These are phyloP conservation scores for Vachellia pachyceras DNA, from an alignment of 306 rosid species.

Conservation along the genomic window DNA sequence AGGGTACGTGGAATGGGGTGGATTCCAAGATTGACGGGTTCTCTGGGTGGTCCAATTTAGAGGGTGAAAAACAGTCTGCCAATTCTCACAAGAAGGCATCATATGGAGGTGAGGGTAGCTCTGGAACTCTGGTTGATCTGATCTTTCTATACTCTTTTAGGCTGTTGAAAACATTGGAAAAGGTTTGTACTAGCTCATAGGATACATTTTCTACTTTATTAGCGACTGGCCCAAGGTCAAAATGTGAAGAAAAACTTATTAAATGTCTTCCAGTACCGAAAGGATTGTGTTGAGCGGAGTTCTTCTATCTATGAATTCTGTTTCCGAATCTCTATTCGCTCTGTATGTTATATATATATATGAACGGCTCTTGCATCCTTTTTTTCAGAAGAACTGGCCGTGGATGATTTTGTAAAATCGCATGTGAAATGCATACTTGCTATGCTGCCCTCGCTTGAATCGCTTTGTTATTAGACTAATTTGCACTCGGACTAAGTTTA, in stretches of 20 bases:
- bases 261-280: background rate
- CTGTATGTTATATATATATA: background rate
- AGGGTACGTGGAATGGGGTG: conserved; percentile 47
- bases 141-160: background rate
- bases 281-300: background rate
- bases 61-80: conserved; percentile 39
- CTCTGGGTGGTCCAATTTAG: conserved; percentile 84
- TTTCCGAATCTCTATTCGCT: background rate
- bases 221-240: background rate
- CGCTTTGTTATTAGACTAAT: background rate
- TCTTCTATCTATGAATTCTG: background rate
- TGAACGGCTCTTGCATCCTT: background rate
- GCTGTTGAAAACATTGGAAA: background rate
- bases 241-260: background rate
- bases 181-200: background rate
- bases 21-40: conserved; percentile 56
- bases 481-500: conserved; percentile 26
- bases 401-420: conserved; percentile 15
- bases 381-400: background rate
- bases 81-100: conserved; percentile 53
- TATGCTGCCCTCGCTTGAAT: background rate
- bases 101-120: conserved; percentile 63
- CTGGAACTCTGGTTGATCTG: conserved; percentile 6
- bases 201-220: background rate
- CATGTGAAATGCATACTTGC: background rate